Conservation (phyloP, 2,329 filamentous ascomycete species). For the Verticillium tricorpus region DNA sequence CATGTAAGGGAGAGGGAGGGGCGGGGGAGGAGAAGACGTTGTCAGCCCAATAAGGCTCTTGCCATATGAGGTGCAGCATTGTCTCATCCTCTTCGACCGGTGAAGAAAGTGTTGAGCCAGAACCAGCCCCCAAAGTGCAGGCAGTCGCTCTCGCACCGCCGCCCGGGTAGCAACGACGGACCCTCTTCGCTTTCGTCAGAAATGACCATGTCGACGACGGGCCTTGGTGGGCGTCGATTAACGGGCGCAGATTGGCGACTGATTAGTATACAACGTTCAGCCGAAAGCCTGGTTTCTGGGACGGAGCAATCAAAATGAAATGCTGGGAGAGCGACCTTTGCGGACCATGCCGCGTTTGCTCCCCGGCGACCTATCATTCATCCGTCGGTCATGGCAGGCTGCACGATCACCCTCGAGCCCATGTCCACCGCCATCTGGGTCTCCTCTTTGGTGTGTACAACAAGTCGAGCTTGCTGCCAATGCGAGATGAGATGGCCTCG, state of each 20-base stretch:
- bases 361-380: neutral
- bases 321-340: neutral
- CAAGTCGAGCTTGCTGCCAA: neutral
- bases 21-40: no score
- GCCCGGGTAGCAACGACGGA: neutral
- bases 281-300: neutral
- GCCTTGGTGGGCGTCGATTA: neutral
- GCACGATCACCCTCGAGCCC: neutral
- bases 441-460: neutral
- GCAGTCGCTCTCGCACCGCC: neutral
- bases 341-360: neutral
- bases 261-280: neutral
- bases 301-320: neutral
- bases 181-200: neutral
- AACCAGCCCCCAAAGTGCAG: neutral
- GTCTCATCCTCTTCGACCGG: neutral
- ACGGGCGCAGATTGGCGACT: neutral
- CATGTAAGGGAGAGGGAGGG: no score
- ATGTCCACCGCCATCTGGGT: neutral
- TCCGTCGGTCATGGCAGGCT: neutral
- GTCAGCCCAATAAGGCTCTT: neutral
- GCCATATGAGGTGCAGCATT: neutral
- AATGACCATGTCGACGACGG: neutral
- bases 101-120: neutral
- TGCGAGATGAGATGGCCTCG: neutral